phyloP scores from a whole-genome alignment of 345 rosid species.

The Isatis tinctoria region DNA sequence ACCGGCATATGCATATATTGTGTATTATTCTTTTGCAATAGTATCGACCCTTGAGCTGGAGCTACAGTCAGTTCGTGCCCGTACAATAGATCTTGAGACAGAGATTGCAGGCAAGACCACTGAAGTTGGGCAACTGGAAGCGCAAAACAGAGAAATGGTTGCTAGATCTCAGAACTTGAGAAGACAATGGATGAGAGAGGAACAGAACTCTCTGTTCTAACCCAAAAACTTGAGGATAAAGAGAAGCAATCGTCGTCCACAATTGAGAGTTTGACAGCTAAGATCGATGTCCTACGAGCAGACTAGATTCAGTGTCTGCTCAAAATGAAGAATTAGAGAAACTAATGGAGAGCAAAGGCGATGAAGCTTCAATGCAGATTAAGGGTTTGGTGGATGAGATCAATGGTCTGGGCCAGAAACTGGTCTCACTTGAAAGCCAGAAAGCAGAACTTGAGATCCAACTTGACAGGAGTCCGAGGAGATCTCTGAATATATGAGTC shows the following conservation, averaged over 20 bases:
- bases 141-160: slow-evolving; percentile 41
- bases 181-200: slow-evolving; percentile 41
- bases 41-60: slow-evolving; percentile 48
- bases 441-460: slow-evolving; percentile 52
- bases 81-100: slow-evolving; percentile 41
- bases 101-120: slow-evolving; percentile 43
- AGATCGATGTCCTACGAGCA: slow-evolving; percentile 38
- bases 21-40: too few species aligned
- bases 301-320: slow-evolving; percentile 37
- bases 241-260: slow-evolving; percentile 49
- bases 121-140: slow-evolving; percentile 44
- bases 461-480: slow-evolving; percentile 47
- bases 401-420: slow-evolving; percentile 42
- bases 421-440: slow-evolving; percentile 47
- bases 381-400: slow-evolving; percentile 52
- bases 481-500: slow-evolving; percentile 44
- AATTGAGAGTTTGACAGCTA: slow-evolving; percentile 51
- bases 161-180: slow-evolving; percentile 52
- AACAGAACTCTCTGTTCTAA: slow-evolving; percentile 43
- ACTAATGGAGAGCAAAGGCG: slow-evolving; percentile 39
- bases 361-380: slow-evolving; percentile 51
- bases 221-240: slow-evolving; percentile 51
- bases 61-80: slow-evolving; percentile 40
- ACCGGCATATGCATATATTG: too few species aligned
- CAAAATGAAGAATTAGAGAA: slow-evolving; percentile 67